Conservation (phyloP, 805 yeast genomes). For the Pichia paraexigua region DNA sequence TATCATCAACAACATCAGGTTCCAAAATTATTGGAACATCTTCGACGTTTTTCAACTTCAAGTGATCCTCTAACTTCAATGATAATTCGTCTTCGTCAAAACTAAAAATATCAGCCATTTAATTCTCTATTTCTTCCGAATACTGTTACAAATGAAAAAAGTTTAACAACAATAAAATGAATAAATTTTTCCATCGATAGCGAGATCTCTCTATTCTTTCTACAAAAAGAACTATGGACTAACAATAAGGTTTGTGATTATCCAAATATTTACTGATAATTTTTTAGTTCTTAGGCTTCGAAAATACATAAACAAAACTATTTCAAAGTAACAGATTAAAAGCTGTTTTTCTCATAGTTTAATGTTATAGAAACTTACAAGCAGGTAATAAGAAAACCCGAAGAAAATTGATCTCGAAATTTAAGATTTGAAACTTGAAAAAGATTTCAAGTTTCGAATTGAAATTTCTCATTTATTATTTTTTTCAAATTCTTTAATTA, state of each 20-base stretch:
- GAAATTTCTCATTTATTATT: not conserved
- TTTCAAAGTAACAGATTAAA: no score
- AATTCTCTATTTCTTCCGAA: not conserved
- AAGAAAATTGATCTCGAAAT: no score
- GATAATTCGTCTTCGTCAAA: slow-evolving; percentile 25
- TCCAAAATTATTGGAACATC: not conserved
- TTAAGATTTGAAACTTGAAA: no score
- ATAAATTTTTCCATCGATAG: not conserved
- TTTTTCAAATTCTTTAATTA: not conserved
- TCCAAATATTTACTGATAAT: no score
- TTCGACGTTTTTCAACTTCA: not conserved
- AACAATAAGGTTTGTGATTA: no score
- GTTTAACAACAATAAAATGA: no score
- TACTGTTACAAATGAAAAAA: not conserved
- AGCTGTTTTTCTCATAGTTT: no score
- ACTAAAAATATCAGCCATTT: slow-evolving; percentile 19
- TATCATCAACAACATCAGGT: not conserved
- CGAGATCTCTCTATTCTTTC: not conserved
- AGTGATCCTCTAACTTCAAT: not conserved
- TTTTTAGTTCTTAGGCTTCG: no score
- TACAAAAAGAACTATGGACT: not conserved
- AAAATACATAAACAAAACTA: no score
- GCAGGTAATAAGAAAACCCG: not conserved
- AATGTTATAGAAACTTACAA: no score
- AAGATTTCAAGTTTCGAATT: not conserved